Percentiles rank a stretch among this genome's conserved stretches.
Evolutionary conservation across 1,284 basidiomycete genomes (phyloP).

Genomic region (Clitocybe nebularis): DNA sequence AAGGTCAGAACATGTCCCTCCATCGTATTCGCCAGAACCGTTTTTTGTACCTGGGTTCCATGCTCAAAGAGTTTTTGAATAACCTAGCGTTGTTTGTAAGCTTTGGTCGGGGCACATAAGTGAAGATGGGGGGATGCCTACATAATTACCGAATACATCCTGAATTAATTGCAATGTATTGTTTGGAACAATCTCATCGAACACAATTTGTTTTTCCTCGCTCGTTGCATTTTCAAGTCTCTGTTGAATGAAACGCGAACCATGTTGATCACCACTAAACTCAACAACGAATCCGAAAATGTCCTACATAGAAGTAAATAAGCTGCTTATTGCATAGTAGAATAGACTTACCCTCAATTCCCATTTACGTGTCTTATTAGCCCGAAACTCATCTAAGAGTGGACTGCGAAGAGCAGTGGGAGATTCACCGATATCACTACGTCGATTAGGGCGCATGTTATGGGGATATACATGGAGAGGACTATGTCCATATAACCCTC

Average conservation of each 20-base stretch:
- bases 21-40: slow-evolving; percentile 71
- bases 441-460: slow-evolving; percentile 36
- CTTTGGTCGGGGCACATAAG: too few relatives aligned
- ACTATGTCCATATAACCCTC: slow-evolving; percentile 38
- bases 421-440: slow-evolving; percentile 32
- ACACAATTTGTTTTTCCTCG: slow-evolving; percentile 81
- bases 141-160: slow-evolving; percentile 98
- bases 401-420: slow-evolving; percentile 53
- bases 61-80: slow-evolving; percentile 95
- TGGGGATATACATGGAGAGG: slow-evolving; percentile 39
- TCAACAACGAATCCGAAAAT: slow-evolving; percentile 87
- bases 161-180: slow-evolving; percentile 80
- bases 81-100: too few relatives aligned
- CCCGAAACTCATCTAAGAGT: slow-evolving; percentile 81
- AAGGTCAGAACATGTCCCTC: slow-evolving; percentile 77
- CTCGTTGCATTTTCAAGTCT: slow-evolving; percentile 73
- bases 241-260: slow-evolving; percentile 88
- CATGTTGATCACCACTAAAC: slow-evolving; percentile 93
- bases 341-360: slow-evolving; percentile 59
- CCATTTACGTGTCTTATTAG: slow-evolving; percentile 78
- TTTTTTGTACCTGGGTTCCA: slow-evolving; percentile 77
- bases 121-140: slow-evolving; percentile 32
- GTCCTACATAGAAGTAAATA: slow-evolving; percentile 64
- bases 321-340: too few relatives aligned
- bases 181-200: slow-evolving; percentile 84